phyloP scores from a whole-genome alignment of 2,329 filamentous ascomycete genomes.

The Hypoxylon sp. region DNA sequence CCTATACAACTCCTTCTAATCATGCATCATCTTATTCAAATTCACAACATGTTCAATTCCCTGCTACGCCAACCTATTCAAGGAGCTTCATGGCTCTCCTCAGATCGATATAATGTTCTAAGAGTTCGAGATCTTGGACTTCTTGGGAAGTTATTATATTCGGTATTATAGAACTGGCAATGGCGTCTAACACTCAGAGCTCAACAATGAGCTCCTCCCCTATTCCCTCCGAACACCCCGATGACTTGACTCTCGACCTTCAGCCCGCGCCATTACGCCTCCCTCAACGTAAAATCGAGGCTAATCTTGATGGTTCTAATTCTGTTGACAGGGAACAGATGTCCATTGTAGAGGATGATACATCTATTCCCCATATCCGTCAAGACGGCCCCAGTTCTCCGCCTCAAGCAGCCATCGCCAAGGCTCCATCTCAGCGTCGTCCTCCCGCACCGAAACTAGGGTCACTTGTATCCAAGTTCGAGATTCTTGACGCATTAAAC shows the following conservation, averaged over 20 bases:
- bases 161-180: constrained; percentile 33
- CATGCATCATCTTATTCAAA: constrained; percentile 8
- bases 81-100: constrained; percentile 21
- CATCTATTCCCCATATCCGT: constrained; percentile 2
- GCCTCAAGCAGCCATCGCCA: constrained; percentile 11
- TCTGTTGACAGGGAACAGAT: constrained; percentile 4
- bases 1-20: background rate
- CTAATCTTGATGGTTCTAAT: constrained; percentile 26
- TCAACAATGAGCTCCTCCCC: constrained; percentile 44
- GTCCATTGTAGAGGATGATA: background rate
- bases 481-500: constrained; percentile 52
- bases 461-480: constrained; percentile 56
- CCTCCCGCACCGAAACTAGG: constrained; percentile 47
- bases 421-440: constrained; percentile 36
- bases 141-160: constrained; percentile 44
- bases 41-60: background rate
- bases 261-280: constrained; percentile 49
- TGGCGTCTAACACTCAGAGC: constrained; percentile 40
- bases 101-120: constrained; percentile 28
- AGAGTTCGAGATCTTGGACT: constrained; percentile 36
- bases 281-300: constrained; percentile 37
- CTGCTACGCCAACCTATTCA: constrained; percentile 2
- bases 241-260: constrained; percentile 35
- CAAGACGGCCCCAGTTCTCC: background rate
- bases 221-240: constrained; percentile 32